Percentiles rank a stretch among this genome's conserved stretches.
Evolutionary conservation across 306 rosid genomes (phyloP).

Genomic region (Gillenia trifoliata): DNA sequence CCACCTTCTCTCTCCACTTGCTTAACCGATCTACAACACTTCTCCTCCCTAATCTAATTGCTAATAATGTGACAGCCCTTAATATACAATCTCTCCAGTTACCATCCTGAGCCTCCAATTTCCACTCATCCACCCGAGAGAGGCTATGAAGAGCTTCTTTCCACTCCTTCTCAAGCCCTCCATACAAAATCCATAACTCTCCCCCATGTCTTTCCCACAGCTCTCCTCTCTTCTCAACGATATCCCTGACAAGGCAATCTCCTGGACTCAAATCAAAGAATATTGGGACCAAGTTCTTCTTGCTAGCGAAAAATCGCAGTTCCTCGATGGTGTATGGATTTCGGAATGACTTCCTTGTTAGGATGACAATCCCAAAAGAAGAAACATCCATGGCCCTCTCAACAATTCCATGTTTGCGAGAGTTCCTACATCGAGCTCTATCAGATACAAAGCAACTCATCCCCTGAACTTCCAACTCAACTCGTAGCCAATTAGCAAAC

Average conservation of each 20-base stretch:
- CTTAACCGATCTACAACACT: slow-evolving; percentile 66
- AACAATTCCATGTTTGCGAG: slow-evolving; percentile 50
- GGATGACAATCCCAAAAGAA: slow-evolving; percentile 67
- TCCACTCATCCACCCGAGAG: slow-evolving; percentile 76
- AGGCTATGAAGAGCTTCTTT: slow-evolving; percentile 69
- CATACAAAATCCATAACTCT: slow-evolving; percentile 69
- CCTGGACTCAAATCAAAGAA: slow-evolving; percentile 73
- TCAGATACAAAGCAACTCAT: slow-evolving; percentile 77
- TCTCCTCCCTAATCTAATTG: slow-evolving; percentile 70
- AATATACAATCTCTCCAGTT: slow-evolving; percentile 88
- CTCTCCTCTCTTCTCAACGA: slow-evolving; percentile 88
- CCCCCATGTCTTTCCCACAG: slow-evolving; percentile 86
- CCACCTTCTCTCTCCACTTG: slow-evolving; percentile 75
- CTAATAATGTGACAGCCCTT: slow-evolving; percentile 55
- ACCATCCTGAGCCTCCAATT: slow-evolving; percentile 80
- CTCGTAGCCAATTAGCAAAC: slow-evolving; percentile 74
- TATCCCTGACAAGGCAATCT: slow-evolving; percentile 82
- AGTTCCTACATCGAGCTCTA: slow-evolving; percentile 60
- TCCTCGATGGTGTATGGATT: slow-evolving; percentile 80
- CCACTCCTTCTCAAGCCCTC: slow-evolving; percentile 85
- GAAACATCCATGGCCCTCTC: slow-evolving; percentile 90
- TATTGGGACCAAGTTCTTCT: slow-evolving; percentile 82
- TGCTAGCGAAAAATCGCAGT: slow-evolving; percentile 57
- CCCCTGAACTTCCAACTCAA: slow-evolving; percentile 85
- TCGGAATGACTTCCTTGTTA: slow-evolving; percentile 80